These are phyloP conservation scores for Talaromyces sp. DNA, from an alignment of 2,329 filamentous ascomycete genomes.

Conservation along the genomic window DNA sequence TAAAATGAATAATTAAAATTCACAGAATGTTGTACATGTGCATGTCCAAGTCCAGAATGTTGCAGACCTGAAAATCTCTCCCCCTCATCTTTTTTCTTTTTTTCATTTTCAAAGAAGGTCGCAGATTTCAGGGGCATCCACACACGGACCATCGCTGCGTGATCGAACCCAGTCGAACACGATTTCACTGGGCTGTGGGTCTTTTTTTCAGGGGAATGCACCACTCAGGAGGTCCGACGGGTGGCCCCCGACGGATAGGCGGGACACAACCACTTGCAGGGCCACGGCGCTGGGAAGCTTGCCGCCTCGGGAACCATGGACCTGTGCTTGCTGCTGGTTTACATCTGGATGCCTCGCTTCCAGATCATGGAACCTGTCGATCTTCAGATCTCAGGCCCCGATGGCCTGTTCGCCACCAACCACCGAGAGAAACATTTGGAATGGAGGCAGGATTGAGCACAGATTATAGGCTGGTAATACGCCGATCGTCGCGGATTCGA, in stretches of 20 bases:
- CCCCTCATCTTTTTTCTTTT: not conserved
- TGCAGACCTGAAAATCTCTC: not conserved
- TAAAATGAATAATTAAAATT: too few species aligned
- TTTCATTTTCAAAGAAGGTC: not conserved
- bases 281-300: slow-evolving; percentile 5
- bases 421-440: not conserved
- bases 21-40: not conserved
- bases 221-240: slow-evolving; percentile 6
- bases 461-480: too few species aligned
- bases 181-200: not conserved
- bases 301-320: slow-evolving; percentile 11
- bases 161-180: slow-evolving; percentile 8
- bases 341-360: not conserved
- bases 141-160: slow-evolving; percentile 6
- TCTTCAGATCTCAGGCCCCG: slow-evolving; percentile 1
- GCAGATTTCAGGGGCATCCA: slow-evolving; percentile 1
- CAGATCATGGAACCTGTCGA: slow-evolving; percentile 13
- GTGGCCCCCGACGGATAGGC: not conserved
- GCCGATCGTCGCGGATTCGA: too few species aligned
- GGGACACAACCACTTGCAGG: slow-evolving; percentile 1
- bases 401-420: not conserved
- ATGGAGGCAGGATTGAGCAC: too few species aligned
- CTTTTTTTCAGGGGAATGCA: slow-evolving; percentile 9
- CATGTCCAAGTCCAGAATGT: not conserved
- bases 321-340: not conserved